Evolutionary conservation across 2,329 filamentous ascomycete species (phyloP), one percentile per base, ranked within the genome.

Genomic region (Massarina eburnea): DNA sequence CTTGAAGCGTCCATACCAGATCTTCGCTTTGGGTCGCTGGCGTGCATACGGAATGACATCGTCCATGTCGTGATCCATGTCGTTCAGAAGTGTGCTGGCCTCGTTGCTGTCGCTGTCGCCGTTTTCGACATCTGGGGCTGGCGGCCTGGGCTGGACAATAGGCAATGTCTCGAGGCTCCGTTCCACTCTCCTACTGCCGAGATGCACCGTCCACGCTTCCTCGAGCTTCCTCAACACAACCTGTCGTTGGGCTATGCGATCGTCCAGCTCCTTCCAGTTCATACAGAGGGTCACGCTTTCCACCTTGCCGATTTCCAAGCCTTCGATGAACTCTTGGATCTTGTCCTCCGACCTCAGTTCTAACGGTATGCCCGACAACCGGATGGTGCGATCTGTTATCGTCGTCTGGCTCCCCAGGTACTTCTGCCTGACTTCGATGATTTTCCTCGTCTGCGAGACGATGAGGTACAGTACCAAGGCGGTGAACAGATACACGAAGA

Each of bases 401-500:
- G 92, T 97, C 0, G 88, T 91, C 70, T 97, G 92, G 18, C 86
- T 90, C 10, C 94, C 94, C 8, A 99, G 79, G 64, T 96, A 99
- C 47, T 91, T 84, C 68, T 99, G 94, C 19, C 94, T 80, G 22
- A 92, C 81, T 45, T 85, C 82, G 54, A 97, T 95, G 41, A 99
- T 86, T 48, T 84, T 86, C 56, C 86, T 83, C 0, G 94, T 97
- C 71, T 96, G 86, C 33, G 80, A 80, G 47, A 92, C 83, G 59
- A 97, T 84, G 57, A 92, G 81, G 66, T 91, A 95, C 10, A 96
- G 75, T 0, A 89, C 88, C 33, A 97, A 73, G 1, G 77, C 82
- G 5, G 87, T 92, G 69, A 97, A 99, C 40, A 97, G 79, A 73
- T 96, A 99, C 1, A 91, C 89, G 60, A 99, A 99, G n/a, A 88